Evolutionary conservation across 257 asterid genomes (phyloP), one percentile per base, ranked within the genome.

Genomic region (Prunella vulgaris): DNA sequence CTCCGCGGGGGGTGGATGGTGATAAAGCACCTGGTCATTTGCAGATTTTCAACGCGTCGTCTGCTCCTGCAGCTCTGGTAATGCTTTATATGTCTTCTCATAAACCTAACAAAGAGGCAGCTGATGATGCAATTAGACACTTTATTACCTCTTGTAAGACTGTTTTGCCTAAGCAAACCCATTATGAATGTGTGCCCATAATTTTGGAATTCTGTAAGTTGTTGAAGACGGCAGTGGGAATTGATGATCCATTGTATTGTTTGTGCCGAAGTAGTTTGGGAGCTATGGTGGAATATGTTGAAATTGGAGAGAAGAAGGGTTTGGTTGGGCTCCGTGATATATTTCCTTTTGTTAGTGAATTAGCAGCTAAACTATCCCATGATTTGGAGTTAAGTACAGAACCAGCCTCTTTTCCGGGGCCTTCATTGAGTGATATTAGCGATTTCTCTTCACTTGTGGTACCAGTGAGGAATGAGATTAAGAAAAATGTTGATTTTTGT

Each of bases 51-150:
- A 72, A 66, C 0, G 78, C 88, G 0, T 82, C 96, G 0, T 74
- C 82, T n/a, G 96, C 84, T 0, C 87, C 96, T 0, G 85, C 86
- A 0, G 95, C 90, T 14, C 74, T 93, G 61, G 97, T 90, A 17
- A 84, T 83, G 92, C 90, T 90, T 24, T 93, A 88, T 27, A 81
- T 74, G 84, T 84, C 95, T 3, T 73, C 87, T 12, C 61, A 74
- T 53, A 76, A 67, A 66, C 60, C 75, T 27, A 83, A 87, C 61
- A 86, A 65, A 70, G 82, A 67, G 1, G 71, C 44, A 3, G 96
- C 89, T 0, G 88, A 80, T 5, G 91, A 84, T 14, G 87, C 96
- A 58, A 84, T 93, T 70, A 77, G 62, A 58, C 78, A 74, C 24
- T 91, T 94, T 75, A 66, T 94, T 61, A 28, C 46, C 51, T 70